Percentiles rank a stretch among this genome's conserved stretches.
Conservation (phyloP, 2,329 filamentous ascomycete genomes). For the Nannizzia gypsea region DNA sequence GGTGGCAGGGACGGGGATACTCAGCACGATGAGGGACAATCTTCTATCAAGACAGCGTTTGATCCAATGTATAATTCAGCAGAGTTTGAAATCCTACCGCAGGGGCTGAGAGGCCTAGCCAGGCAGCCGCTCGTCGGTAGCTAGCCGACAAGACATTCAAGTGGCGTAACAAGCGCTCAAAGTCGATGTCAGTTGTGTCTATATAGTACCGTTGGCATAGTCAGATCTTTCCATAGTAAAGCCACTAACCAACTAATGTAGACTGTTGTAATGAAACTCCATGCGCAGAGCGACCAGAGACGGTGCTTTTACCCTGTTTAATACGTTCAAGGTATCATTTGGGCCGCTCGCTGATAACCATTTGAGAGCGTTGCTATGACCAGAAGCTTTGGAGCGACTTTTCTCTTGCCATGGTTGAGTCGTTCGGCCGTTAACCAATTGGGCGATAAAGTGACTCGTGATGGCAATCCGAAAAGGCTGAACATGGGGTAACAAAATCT, state of each 20-base stretch:
- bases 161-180: constrained; percentile 9
- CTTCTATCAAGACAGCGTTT: background rate
- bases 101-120: constrained; percentile 10
- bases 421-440: too few species aligned
- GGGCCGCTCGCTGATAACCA: constrained; percentile 23
- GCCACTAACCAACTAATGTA: constrained; percentile 14
- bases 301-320: constrained; percentile 13
- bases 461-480: too few species aligned
- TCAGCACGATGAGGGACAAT: background rate
- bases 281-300: constrained; percentile 15
- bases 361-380: background rate
- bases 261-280: constrained; percentile 14
- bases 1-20: background rate
- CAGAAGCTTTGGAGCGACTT: background rate
- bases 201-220: background rate
- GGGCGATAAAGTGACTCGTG: too few species aligned
- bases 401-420: background rate
- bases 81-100: constrained; percentile 13
- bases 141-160: constrained; percentile 10
- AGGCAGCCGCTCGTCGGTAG: background rate
- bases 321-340: constrained; percentile 30
- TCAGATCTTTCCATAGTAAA: too few species aligned
- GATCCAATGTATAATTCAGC: constrained; percentile 7
- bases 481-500: too few species aligned
- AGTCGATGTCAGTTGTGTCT: constrained; percentile 13